Percentiles rank a stretch among this genome's conserved stretches.
phyloP scores from a whole-genome alignment of 352 stramenopile species.

The Albugo laibachii region DNA sequence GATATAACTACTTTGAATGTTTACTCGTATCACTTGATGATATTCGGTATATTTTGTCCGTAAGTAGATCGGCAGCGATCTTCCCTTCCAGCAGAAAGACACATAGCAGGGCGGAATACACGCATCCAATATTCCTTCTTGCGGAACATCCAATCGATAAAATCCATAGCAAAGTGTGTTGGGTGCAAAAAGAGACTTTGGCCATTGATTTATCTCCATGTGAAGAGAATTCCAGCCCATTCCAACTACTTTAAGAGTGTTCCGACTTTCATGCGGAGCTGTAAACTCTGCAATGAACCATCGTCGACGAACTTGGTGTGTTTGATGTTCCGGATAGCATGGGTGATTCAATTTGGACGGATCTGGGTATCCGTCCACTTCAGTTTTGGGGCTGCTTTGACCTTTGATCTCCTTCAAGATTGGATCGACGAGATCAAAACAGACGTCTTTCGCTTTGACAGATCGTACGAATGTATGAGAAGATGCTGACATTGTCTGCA shows the following conservation, averaged over 20 bases:
- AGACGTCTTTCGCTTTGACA: constrained; percentile 60
- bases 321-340: too few species aligned
- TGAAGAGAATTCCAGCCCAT: constrained; percentile 40
- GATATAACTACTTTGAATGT: constrained; percentile 4
- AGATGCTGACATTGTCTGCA: too few species aligned
- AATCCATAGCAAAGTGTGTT: constrained; percentile 69
- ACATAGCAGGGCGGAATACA: constrained; percentile 31
- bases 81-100: constrained; percentile 79
- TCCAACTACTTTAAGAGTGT: constrained; percentile 56
- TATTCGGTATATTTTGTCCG: constrained; percentile 79
- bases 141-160: constrained; percentile 44
- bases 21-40: constrained; percentile 70
- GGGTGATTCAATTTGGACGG: too few species aligned
- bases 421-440: constrained; percentile 53
- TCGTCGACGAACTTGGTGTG: too few species aligned
- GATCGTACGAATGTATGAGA: constrained; percentile 65
- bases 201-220: constrained; percentile 42
- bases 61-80: constrained; percentile 65
- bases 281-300: too few species aligned
- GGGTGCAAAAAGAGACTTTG: constrained; percentile 48
- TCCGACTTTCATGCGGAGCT: constrained; percentile 40
- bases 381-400: constrained; percentile 22
- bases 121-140: constrained; percentile 19
- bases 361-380: too few species aligned
- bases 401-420: constrained; percentile 46